A percentile compares a stretch with the other conserved stretches of the same genome.
Conservation (phyloP, 2,329 filamentous ascomycete genomes). For the Botrytis squamosa region DNA sequence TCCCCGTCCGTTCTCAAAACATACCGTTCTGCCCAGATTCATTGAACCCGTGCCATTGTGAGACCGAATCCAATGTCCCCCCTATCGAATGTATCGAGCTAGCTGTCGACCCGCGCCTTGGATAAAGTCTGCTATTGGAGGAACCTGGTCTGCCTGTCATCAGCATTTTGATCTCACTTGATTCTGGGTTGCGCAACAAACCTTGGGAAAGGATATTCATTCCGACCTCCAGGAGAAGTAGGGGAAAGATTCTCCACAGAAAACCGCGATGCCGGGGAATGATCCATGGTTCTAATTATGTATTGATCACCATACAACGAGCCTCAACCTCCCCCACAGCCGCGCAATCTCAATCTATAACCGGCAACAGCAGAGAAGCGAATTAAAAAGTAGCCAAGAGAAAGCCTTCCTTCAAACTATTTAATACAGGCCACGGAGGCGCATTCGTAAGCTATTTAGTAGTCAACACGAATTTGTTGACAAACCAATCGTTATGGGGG, state of each 20-base stretch:
- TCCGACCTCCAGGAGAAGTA: slow-evolving; percentile 42
- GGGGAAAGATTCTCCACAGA: slow-evolving; percentile 50
- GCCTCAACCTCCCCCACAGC: slow-evolving; percentile 32
- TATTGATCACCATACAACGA: slow-evolving; percentile 6
- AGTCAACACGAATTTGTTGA: slow-evolving; percentile 28
- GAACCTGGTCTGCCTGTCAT: slow-evolving; percentile 35
- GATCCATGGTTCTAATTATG: slow-evolving; percentile 39
- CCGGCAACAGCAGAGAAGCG: background rate
- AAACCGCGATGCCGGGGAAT: slow-evolving; percentile 44
- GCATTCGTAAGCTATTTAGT: slow-evolving; percentile 22
- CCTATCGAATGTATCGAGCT: slow-evolving; percentile 88
- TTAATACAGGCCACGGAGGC: slow-evolving; percentile 30
- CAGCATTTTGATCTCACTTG: slow-evolving; percentile 48
- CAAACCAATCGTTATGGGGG: slow-evolving; percentile 34
- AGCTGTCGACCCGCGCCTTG: slow-evolving; percentile 76
- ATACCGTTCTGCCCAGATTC: slow-evolving; percentile 84
- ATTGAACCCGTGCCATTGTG: slow-evolving; percentile 54
- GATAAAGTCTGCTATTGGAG: slow-evolving; percentile 43
- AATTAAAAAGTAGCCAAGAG: background rate
- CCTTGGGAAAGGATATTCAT: slow-evolving; percentile 57
- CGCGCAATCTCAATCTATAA: slow-evolving; percentile 14
- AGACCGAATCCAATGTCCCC: slow-evolving; percentile 73
- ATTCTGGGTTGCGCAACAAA: slow-evolving; percentile 27
- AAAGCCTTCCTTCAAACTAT: slow-evolving; percentile 4
- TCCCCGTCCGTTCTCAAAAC: slow-evolving; percentile 24